Evolutionary conservation across 805 yeast species (phyloP), one percentile per base, ranked within the genome.

Genomic region (Lipomyces starkeyi): DNA sequence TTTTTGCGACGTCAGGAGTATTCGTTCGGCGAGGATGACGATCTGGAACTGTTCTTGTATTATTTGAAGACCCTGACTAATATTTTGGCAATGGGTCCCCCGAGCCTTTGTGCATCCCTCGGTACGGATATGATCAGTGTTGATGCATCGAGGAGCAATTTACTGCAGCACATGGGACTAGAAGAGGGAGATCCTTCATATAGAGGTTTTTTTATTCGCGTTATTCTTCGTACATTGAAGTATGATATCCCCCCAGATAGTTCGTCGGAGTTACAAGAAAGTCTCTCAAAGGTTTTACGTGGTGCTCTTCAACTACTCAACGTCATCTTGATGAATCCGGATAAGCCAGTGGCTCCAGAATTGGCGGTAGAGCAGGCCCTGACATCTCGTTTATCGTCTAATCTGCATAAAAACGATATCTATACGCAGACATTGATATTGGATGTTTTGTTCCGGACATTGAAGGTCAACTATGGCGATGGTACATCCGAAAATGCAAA

Each of bases 21-120:
- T 2, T 62, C 86, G 22, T 75, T 76, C 1, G 76, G 78, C 27
- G 73, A 69, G 1, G 79, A 83, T 29, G 90, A 89, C 73, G 97
- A 93, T 75, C 80, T 86, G 61, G 86, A 83, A 1, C 80, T 84
- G 27, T 88, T 90, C 72, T 80, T 87, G 1, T 93, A 93, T 75
- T 84, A 88, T 66, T 74, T 90, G 58, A 81, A 82, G 22, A 81
- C 85, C 0, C 73, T 93, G 7, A 77, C 82, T 6, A 84, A 84
- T 55, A 84, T 91, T 0, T 75, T 91, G 35, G 77, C 76, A 4
- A 79, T 85, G 7, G 84, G 87, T 65, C 76, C 77, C 14, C 40
- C 72, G 69, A 3, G 75, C 61, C 22, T 88, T 37, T 74, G 83
- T 49, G 85, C 85, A 7, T 77, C 84, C 7, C 83, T 90, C 73